Evolutionary conservation across 2,329 filamentous ascomycete genomes (phyloP), one percentile per base, ranked within the genome.

Genomic region (Amesomyces nigricolor): DNA sequence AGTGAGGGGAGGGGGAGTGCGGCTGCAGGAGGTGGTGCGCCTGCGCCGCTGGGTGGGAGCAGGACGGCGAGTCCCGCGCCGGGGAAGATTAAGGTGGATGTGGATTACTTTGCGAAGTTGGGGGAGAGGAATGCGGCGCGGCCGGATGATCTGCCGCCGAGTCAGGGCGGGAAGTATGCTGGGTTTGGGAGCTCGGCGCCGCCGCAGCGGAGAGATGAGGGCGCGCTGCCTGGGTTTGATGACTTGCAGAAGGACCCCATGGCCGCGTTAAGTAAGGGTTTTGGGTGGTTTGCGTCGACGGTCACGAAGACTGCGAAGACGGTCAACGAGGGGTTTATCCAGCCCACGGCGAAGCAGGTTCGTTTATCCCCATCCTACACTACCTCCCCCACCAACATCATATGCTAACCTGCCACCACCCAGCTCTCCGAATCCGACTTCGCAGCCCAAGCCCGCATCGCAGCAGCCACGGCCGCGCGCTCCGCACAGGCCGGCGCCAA

Each of bases 221-320:
- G 57, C 14, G 56, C 68, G 1, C 73, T 88, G 26, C 88, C 88
- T 0, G 83, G 83, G 11, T 75, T 94, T n/a, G 87, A 94, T 53
- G 92, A 97, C 53, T 82, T 97, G 67, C 90, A 96, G 71, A 88
- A 86, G 68, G 94, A 99, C 68, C 91, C 94, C 0, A 78, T 97
- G 60, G 91, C 83, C 1, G 91, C 92, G 14, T 72, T 99, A 64
- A 90, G 85, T 29, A 96, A 95, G 72, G 89, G 92, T 0, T 95
- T 97, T 66, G 92, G 92, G 8, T 97, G 94, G 91, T 90, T 97
- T 67, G 82, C 90, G 16, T 87, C 83, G 35, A 91, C 89, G 11
- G 90, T 97, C 42, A 85, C 85, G 26, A 96, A 94, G 78, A 88
- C 89, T 61, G 94, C 91, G 38, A 95, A 95, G 77, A 89, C 83